Percentiles rank a stretch among this genome's conserved stretches.
These are phyloP conservation scores for Chlorella variabilis DNA, from an alignment of 163 green algal species.

Conservation along the genomic window DNA sequence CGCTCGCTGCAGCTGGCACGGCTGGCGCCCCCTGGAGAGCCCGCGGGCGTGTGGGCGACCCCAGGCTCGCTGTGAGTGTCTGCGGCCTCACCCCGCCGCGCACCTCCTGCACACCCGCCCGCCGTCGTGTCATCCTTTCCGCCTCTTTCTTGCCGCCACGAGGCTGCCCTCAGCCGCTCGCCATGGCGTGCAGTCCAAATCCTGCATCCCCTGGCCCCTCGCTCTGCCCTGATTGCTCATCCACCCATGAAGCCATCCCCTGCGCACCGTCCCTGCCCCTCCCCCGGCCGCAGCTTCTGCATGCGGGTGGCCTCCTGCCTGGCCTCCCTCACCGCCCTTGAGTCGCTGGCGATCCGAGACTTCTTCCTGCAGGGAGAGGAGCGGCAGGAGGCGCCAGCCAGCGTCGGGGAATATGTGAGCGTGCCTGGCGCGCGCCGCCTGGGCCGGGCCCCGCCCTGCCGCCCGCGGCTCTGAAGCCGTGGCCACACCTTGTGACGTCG, in stretches of 20 bases:
- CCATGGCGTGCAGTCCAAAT: no score
- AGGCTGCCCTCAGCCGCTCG: no score
- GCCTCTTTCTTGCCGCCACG: no score
- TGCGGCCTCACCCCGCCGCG: not conserved
- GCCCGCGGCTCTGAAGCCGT: no score
- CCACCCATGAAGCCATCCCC: no score
- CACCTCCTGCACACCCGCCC: no score
- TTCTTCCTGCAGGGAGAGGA: not conserved
- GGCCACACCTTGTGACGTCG: no score
- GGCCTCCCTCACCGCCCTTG: not conserved
- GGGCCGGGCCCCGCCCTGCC: no score
- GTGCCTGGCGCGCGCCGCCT: no score
- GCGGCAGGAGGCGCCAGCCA: not conserved
- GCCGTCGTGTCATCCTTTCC: no score
- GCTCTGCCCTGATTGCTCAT: not conserved
- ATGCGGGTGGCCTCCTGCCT: not conserved
- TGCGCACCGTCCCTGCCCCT: not conserved
- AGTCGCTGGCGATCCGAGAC: slow-evolving; percentile 5
- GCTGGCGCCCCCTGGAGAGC: not conserved
- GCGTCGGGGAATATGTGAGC: not conserved
- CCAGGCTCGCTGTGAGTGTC: not conserved
- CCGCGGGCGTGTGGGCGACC: not conserved
- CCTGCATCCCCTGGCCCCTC: no score
- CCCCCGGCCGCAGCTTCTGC: not conserved
- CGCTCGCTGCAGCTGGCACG: slow-evolving; percentile 19